Conservation (phyloP, 2,329 filamentous ascomycete species). For the Fusarium sp. region DNA sequence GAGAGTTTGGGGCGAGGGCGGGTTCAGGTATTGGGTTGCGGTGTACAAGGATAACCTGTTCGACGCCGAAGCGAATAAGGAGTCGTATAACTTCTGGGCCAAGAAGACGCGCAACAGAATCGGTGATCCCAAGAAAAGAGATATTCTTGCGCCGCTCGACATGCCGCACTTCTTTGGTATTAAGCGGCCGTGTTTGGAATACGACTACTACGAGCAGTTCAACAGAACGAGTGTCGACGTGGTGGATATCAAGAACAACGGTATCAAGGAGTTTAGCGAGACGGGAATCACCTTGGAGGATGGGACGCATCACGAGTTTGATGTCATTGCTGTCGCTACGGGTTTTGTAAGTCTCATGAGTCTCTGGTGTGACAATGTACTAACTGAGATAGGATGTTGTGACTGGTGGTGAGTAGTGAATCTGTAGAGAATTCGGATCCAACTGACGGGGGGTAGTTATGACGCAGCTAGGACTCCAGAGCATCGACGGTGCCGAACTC, state of each 20-base stretch:
- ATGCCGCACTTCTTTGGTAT: constrained; percentile 68
- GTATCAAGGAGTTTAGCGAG: constrained; percentile 58
- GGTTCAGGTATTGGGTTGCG: constrained; percentile 68
- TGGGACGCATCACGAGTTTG: constrained; percentile 59
- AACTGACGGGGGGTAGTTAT: constrained; percentile 51
- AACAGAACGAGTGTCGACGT: constrained; percentile 60
- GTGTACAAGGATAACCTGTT: constrained; percentile 67
- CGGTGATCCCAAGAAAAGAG: constrained; percentile 61
- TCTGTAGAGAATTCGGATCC: rapidly evolving
- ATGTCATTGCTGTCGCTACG: constrained; percentile 61
- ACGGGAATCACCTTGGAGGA: constrained; percentile 58
- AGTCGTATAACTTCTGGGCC: constrained; percentile 68
- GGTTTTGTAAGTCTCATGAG: constrained; percentile 57
- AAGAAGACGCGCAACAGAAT: constrained; percentile 65
- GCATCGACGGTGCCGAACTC: constrained; percentile 55
- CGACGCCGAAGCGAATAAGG: constrained; percentile 62
- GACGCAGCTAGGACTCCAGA: constrained; percentile 61
- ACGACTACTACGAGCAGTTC: constrained; percentile 63
- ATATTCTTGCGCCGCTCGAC: constrained; percentile 65
- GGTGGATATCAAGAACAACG: constrained; percentile 58
- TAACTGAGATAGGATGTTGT: constrained; percentile 50
- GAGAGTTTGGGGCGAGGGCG: constrained; percentile 63
- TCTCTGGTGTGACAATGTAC: neutral
- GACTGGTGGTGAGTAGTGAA: constrained; percentile 51
- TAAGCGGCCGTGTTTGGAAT: constrained; percentile 63